These are phyloP conservation scores for Vigna radiata DNA, from an alignment of 306 rosid species.

Conservation along the genomic window DNA sequence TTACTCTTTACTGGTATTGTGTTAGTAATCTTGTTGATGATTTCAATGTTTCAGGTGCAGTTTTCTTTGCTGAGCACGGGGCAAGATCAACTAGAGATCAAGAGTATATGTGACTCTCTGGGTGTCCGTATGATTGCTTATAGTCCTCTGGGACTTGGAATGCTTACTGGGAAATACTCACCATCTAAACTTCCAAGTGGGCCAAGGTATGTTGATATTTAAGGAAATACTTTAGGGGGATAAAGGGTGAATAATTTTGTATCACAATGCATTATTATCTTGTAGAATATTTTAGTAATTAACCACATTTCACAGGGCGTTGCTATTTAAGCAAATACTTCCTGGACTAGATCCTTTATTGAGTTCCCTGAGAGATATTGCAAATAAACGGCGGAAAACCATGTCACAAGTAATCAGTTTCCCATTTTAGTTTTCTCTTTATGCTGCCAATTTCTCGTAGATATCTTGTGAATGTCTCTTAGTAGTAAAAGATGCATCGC, in stretches of 20 bases:
- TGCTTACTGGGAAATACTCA: conserved; percentile 97
- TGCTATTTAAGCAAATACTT: conserved; percentile 83
- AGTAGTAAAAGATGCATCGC: not conserved
- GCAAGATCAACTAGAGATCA: conserved; percentile 80
- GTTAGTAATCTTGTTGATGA: conserved; percentile 10
- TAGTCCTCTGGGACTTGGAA: conserved; percentile 97
- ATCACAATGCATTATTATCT: conserved; percentile 10
- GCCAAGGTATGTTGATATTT: conserved; percentile 66
- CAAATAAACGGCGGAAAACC: conserved; percentile 74
- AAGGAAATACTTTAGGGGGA: not conserved
- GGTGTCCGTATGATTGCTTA: conserved; percentile 90
- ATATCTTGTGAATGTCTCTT: not conserved
- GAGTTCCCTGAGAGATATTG: conserved; percentile 67
- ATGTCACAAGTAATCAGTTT: conserved; percentile 66
- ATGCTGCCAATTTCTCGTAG: not conserved
- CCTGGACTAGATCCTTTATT: conserved; percentile 86
- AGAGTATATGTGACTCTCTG: conserved; percentile 78
- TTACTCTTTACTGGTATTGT: not conserved
- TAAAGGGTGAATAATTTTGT: conserved; percentile 5
- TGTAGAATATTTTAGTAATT: not conserved
- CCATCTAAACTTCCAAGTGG: conserved; percentile 78
- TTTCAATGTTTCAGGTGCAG: conserved; percentile 70
- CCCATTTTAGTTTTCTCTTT: not conserved
- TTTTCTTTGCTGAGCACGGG: conserved; percentile 92
- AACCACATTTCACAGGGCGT: conserved; percentile 54